Evolutionary conservation across 2,329 filamentous ascomycete genomes (phyloP).

Genomic region (Penicillium crustosum): DNA sequence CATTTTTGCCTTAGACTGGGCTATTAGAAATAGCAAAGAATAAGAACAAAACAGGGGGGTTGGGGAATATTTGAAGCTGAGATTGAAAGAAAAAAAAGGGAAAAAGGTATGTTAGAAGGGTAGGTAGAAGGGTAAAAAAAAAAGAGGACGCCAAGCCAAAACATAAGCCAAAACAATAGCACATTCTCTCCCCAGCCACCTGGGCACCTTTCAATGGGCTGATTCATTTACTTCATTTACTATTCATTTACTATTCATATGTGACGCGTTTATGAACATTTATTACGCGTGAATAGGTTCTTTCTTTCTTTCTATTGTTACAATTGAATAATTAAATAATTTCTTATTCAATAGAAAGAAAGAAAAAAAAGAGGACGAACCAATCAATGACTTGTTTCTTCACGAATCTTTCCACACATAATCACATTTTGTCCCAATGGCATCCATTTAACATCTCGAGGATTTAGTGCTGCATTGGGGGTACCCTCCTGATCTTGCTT

Average conservation of each 20-base stretch:
- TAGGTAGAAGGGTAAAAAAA: conserved; percentile 2
- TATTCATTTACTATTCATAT: not conserved
- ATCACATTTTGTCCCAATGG: conserved; percentile 82
- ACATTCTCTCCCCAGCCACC: conserved; percentile 18
- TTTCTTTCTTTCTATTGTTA: not conserved
- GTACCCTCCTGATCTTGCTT: conserved; percentile 52
- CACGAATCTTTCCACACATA: conserved; percentile 65
- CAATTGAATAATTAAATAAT: not conserved
- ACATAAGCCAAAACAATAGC: conserved; percentile 22
- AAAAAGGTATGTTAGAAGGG: conserved; percentile 4
- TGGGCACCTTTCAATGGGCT: not conserved
- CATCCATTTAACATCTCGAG: conserved; percentile 69
- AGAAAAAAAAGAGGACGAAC: too few species aligned
- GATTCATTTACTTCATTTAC: not conserved
- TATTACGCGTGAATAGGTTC: not conserved
- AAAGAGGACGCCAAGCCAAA: conserved; percentile 15
- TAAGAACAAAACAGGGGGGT: conserved; percentile 4
- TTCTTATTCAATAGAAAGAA: not conserved
- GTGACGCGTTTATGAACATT: too few species aligned
- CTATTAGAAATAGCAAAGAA: conserved; percentile 5
- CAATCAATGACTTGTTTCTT: not conserved
- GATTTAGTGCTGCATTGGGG: conserved; percentile 61
- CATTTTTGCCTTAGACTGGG: conserved; percentile 22
- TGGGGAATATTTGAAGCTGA: conserved; percentile 1
- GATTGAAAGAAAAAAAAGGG: conserved; percentile 4